Percentiles rank a stretch among this genome's conserved stretches.
Conservation (phyloP, 2,329 filamentous ascomycete genomes). For the Harringtonia aguacate region DNA sequence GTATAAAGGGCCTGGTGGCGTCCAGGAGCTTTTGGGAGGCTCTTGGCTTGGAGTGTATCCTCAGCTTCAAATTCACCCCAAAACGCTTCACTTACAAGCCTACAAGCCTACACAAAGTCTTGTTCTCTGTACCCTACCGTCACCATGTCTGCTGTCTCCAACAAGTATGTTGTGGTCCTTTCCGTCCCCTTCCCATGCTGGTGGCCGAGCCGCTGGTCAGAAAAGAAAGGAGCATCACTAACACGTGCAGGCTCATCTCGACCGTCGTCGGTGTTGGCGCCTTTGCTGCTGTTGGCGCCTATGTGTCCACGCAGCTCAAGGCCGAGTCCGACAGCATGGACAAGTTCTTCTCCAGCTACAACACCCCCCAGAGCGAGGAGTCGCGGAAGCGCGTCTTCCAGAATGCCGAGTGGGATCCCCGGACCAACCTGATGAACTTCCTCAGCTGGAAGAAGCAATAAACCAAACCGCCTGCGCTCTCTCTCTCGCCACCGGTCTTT, state of each 20-base stretch:
- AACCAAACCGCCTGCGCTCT: neutral
- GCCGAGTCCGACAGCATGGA: slow-evolving; percentile 24
- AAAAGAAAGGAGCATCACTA: neutral
- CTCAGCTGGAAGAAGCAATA: slow-evolving; percentile 17
- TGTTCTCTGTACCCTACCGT: neutral
- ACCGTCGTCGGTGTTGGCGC: slow-evolving; percentile 9
- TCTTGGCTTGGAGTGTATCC: no score
- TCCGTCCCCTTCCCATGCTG: no score
- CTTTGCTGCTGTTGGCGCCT: slow-evolving; percentile 18
- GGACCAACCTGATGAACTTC: slow-evolving; percentile 23
- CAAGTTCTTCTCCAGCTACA: slow-evolving; percentile 24
- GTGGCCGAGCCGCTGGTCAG: no score
- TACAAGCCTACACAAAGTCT: neutral
- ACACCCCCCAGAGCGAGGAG: slow-evolving; percentile 25
- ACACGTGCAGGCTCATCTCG: slow-evolving; percentile 5
- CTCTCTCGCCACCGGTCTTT: no score
- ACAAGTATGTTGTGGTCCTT: no score
- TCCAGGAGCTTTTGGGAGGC: no score
- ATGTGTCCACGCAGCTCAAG: slow-evolving; percentile 21
- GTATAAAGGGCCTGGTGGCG: no score
- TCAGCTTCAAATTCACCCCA: no score
- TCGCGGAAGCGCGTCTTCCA: slow-evolving; percentile 22
- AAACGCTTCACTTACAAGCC: neutral
- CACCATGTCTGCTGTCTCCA: neutral
- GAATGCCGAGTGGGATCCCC: slow-evolving; percentile 20